Conservation (phyloP, 2,329 filamentous ascomycete genomes). For the Colletotrichum theobromicola region DNA sequence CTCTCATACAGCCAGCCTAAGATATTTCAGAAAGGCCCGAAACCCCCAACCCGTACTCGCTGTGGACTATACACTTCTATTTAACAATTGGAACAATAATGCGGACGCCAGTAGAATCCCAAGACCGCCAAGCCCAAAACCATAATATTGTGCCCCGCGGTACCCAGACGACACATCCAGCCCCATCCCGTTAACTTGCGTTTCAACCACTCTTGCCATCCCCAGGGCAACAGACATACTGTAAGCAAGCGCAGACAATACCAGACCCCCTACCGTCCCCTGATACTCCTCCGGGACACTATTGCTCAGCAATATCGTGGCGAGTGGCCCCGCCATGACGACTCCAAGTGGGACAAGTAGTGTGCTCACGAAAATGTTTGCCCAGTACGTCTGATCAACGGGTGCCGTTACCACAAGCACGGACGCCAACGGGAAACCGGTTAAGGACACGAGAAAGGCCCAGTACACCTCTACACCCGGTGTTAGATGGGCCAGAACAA, state of each 20-base stretch:
- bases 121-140: constrained; percentile 35
- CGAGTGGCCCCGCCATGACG: constrained; percentile 70
- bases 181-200: constrained; percentile 31
- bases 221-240: constrained; percentile 69
- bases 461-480: constrained; percentile 26
- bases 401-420: constrained; percentile 53
- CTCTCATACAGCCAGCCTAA: not conserved
- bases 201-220: constrained; percentile 68
- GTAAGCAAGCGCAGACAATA: constrained; percentile 71
- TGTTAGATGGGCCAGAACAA: constrained; percentile 49
- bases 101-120: not conserved
- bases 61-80: not conserved
- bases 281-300: constrained; percentile 47
- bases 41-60: not conserved
- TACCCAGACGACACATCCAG: constrained; percentile 35
- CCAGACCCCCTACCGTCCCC: constrained; percentile 55
- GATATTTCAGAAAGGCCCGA: not conserved
- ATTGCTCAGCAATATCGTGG: constrained; percentile 64
- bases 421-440: constrained; percentile 46
- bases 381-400: constrained; percentile 66
- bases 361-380: constrained; percentile 63
- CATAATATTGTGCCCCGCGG: constrained; percentile 44
- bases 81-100: not conserved
- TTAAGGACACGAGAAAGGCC: constrained; percentile 38
- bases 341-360: constrained; percentile 65